phyloP scores from a whole-genome alignment of 2,329 filamentous ascomycete species.

The Macrophomina phaseolina region DNA sequence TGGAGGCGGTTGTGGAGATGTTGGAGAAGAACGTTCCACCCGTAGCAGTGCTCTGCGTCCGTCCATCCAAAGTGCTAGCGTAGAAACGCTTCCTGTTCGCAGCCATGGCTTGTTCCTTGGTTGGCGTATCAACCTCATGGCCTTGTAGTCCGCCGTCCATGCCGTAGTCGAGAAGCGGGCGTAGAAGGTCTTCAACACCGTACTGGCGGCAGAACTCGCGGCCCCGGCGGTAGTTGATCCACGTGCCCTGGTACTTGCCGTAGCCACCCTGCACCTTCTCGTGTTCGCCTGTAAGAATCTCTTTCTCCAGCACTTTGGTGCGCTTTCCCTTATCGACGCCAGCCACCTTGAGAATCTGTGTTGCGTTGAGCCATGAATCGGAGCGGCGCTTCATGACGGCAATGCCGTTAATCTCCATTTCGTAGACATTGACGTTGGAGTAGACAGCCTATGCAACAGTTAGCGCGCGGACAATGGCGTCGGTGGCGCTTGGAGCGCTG shows the following conservation, averaged over 20 bases:
- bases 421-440: conserved; percentile 94
- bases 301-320: conserved; percentile 97
- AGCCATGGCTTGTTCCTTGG: conserved; percentile 98
- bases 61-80: conserved; percentile 72
- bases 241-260: conserved; percentile 98
- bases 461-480: not conserved
- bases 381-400: conserved; percentile 95
- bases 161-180: conserved; percentile 76
- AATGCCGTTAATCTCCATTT: conserved; percentile 94
- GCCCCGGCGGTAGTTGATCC: conserved; percentile 93
- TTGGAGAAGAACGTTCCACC: conserved; percentile 96
- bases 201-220: conserved; percentile 86
- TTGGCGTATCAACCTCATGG: conserved; percentile 87
- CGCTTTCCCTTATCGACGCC: conserved; percentile 97
- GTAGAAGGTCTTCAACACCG: conserved; percentile 76
- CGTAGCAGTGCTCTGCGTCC: conserved; percentile 65
- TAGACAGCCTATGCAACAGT: conserved; percentile 73
- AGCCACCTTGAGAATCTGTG: conserved; percentile 96
- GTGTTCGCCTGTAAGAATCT: conserved; percentile 93
- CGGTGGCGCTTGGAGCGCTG: conserved; percentile 30
- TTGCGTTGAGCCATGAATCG: conserved; percentile 97
- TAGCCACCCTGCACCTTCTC: conserved; percentile 99
- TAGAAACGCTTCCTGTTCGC: conserved; percentile 89
- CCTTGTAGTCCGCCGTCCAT: conserved; percentile 73
- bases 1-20: conserved; percentile 90